phyloP scores from a whole-genome alignment of 768 basidiomycete species.

The Chalciporus chontae region DNA sequence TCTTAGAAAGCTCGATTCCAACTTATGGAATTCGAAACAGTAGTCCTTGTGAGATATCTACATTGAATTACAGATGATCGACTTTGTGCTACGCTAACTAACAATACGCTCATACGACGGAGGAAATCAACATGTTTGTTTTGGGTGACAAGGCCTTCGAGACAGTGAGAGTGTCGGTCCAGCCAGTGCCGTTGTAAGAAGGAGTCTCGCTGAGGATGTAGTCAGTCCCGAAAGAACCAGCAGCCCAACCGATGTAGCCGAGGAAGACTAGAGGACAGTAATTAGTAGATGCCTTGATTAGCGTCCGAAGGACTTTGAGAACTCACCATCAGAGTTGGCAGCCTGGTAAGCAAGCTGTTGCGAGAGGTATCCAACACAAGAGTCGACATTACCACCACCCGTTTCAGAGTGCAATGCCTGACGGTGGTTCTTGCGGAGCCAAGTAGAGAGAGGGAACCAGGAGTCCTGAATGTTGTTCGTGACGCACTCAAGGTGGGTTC shows the following conservation, averaged over 20 bases:
- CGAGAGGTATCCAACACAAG: conserved; percentile 43
- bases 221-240: conserved; percentile 46
- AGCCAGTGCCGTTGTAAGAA: conserved; percentile 27
- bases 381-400: conserved; percentile 51
- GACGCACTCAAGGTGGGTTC: conserved; percentile 43
- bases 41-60: background rate
- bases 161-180: conserved; percentile 33
- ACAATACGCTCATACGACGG: background rate
- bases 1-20: background rate
- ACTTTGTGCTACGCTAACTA: background rate
- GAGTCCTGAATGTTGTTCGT: conserved; percentile 51
- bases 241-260: conserved; percentile 57
- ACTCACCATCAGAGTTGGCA: conserved; percentile 45
- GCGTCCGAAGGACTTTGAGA: background rate
- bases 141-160: conserved; percentile 33
- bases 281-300: background rate
- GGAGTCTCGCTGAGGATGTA: conserved; percentile 37
- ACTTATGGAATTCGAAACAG: background rate
- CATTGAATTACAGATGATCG: background rate
- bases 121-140: conserved; percentile 9
- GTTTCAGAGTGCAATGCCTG: conserved; percentile 61
- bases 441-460: conserved; percentile 45
- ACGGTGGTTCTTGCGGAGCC: conserved; percentile 46
- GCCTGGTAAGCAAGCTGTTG: conserved; percentile 46
- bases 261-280: conserved; percentile 36